phyloP scores from a whole-genome alignment of 768 basidiomycete species.

The Mycena maculata region DNA sequence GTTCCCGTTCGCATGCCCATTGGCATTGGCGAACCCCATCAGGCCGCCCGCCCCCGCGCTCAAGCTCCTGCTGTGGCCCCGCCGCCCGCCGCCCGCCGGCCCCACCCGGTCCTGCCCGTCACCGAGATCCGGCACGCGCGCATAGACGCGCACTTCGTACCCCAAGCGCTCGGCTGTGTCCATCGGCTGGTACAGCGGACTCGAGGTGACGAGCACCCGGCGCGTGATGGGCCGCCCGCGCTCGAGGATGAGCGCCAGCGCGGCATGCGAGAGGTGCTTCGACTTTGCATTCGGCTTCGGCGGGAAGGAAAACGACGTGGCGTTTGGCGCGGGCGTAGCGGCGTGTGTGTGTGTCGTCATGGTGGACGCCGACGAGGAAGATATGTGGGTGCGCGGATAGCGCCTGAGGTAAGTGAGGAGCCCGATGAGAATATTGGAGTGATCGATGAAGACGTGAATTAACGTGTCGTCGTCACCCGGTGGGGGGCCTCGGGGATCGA shows the following conservation, averaged over 20 bases:
- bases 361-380: conserved; percentile 20
- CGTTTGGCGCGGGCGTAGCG: conserved; percentile 22
- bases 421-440: conserved; percentile 91
- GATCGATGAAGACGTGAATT: conserved; percentile 58
- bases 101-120: conserved; percentile 68
- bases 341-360: conserved; percentile 2
- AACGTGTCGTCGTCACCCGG: conserved; percentile 37
- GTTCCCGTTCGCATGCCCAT: not conserved
- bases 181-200: conserved; percentile 87
- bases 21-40: conserved; percentile 17
- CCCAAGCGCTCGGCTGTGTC: conserved; percentile 77
- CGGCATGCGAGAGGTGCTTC: conserved; percentile 80
- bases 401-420: conserved; percentile 77
- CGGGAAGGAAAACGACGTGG: conserved; percentile 35
- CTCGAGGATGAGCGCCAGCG: conserved; percentile 82
- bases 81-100: conserved; percentile 38
- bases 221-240: conserved; percentile 81
- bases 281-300: conserved; percentile 47
- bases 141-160: conserved; percentile 78
- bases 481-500: conserved; percentile 39
- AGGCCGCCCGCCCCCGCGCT: conserved; percentile 38
- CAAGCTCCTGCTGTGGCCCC: conserved; percentile 38
- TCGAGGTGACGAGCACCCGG: conserved; percentile 83
- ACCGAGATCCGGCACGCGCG: conserved; percentile 76
- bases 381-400: conserved; percentile 51